Evolutionary conservation across 1,139 yeast species (phyloP).

Genomic region (Saccharomycopsis phalli): DNA sequence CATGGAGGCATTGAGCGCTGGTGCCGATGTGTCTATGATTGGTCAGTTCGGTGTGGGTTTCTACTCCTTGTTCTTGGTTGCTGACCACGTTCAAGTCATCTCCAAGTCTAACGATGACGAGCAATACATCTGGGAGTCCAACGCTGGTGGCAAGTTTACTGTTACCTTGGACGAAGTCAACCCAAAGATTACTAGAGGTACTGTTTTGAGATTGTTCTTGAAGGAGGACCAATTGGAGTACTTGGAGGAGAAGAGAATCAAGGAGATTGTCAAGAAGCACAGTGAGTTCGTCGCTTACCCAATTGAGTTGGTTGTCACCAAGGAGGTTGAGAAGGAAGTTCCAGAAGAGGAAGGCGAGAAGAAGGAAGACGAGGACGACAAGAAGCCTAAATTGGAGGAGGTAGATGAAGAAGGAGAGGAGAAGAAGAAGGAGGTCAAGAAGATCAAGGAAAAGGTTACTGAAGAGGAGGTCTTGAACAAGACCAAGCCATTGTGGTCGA

Average conservation of each 20-base stretch:
- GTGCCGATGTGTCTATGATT: conserved; percentile 99
- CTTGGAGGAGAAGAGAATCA: conserved; percentile 98
- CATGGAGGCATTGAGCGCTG: conserved; percentile 98
- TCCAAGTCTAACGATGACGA: conserved; percentile 99
- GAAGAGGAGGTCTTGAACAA: conserved; percentile 97
- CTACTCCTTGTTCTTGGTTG: conserved; percentile 98
- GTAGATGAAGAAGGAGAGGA: conserved; percentile 56
- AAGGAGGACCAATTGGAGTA: conserved; percentile 99
- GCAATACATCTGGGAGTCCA: conserved; percentile 99
- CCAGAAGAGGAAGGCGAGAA: conserved; percentile 59
- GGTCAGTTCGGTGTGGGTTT: conserved; percentile 99
- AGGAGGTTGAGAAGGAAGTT: conserved; percentile 96
- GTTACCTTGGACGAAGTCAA: conserved; percentile 82
- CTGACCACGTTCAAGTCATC: conserved; percentile 97
- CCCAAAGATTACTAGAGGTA: conserved; percentile 91
- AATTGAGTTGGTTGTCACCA: conserved; percentile 95
- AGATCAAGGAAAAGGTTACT: conserved; percentile 76
- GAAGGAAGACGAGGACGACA: conserved; percentile 41
- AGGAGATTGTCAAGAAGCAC: conserved; percentile 99
- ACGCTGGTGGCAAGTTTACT: conserved; percentile 99
- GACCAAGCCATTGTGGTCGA: conserved; percentile 99
- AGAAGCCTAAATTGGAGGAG: conserved; percentile 61
- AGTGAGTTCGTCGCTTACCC: conserved; percentile 99
- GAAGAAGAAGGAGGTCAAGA: conserved; percentile 56
- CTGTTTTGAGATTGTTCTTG: conserved; percentile 89